These are phyloP conservation scores for Calcarisporium arbuscula DNA, from an alignment of 2,329 filamentous ascomycete genomes.

Conservation along the genomic window DNA sequence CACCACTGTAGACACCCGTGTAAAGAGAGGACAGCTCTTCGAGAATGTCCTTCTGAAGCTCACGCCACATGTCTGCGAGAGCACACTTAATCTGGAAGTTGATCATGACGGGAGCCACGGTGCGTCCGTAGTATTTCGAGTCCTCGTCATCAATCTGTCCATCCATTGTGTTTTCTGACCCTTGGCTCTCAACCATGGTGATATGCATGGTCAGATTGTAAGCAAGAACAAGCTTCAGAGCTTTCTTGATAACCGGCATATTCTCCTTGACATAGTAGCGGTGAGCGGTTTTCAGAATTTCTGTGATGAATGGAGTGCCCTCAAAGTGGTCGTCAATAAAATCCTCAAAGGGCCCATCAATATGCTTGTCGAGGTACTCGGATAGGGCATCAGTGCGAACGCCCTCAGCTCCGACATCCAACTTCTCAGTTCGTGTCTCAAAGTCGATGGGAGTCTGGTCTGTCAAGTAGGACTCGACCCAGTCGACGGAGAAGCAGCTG, in stretches of 20 bases:
- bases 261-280: constrained; percentile 87
- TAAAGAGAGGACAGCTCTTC: constrained; percentile 90
- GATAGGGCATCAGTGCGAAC: constrained; percentile 74
- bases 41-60: constrained; percentile 90
- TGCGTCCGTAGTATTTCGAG: constrained; percentile 85
- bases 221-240: constrained; percentile 86
- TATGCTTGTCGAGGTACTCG: constrained; percentile 92
- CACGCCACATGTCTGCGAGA: constrained; percentile 96
- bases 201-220: constrained; percentile 95
- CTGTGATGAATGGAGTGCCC: constrained; percentile 88
- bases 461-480: constrained; percentile 72
- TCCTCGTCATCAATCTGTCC: constrained; percentile 81
- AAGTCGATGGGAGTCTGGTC: constrained; percentile 71
- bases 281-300: constrained; percentile 93
- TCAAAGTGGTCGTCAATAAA: constrained; percentile 97
- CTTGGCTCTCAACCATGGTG: constrained; percentile 86
- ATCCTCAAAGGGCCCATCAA: constrained; percentile 83
- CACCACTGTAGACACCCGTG: constrained; percentile 95
- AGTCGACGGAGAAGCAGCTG: constrained; percentile 88
- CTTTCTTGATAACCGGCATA: constrained; percentile 86
- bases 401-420: constrained; percentile 84
- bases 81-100: constrained; percentile 99
- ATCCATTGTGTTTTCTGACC: constrained; percentile 68
- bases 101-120: constrained; percentile 94
- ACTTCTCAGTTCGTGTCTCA: constrained; percentile 78